Evolutionary conservation across 306 rosid genomes (phyloP).

Genomic region (Castanopsis chinensis): DNA sequence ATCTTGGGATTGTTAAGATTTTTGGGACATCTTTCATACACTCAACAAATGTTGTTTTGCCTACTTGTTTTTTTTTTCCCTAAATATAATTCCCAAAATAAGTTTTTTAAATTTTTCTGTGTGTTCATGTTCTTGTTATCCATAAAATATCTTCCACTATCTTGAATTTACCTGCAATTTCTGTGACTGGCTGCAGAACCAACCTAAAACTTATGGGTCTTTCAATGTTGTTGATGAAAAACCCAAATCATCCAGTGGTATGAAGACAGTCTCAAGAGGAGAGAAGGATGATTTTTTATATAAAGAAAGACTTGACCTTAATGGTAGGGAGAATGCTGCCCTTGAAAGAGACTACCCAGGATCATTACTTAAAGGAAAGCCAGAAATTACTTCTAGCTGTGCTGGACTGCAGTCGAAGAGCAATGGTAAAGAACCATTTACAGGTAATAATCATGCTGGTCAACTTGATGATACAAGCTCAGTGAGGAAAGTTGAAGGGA

Average conservation of each 20-base stretch:
- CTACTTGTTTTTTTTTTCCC: neutral
- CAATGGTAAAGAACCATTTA: conserved; percentile 37
- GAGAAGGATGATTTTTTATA: conserved; percentile 7
- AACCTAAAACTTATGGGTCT: conserved; percentile 35
- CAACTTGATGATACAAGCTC: conserved; percentile 29
- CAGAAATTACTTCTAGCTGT: conserved; percentile 31
- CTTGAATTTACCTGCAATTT: conserved; percentile 12
- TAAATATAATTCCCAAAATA: neutral
- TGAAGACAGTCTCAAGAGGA: conserved; percentile 39
- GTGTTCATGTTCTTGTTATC: neutral
- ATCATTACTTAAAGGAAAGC: conserved; percentile 33
- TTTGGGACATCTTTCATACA: neutral
- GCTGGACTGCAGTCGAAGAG: conserved; percentile 34
- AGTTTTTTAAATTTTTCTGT: neutral
- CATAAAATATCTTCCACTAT: conserved; percentile 11
- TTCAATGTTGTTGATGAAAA: conserved; percentile 23
- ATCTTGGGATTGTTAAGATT: neutral
- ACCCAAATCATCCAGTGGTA: conserved; percentile 31
- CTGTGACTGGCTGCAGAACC: conserved; percentile 56
- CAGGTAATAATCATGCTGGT: conserved; percentile 33
- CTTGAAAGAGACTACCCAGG: conserved; percentile 40
- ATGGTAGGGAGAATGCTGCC: conserved; percentile 39
- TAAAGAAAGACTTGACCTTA: conserved; percentile 27
- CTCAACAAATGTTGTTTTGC: neutral
- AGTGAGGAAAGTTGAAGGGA: conserved; percentile 42